Evolutionary conservation across 495 filamentous ascomycete genomes (phyloP).

Genomic region (Chaetomidium leptoderma): DNA sequence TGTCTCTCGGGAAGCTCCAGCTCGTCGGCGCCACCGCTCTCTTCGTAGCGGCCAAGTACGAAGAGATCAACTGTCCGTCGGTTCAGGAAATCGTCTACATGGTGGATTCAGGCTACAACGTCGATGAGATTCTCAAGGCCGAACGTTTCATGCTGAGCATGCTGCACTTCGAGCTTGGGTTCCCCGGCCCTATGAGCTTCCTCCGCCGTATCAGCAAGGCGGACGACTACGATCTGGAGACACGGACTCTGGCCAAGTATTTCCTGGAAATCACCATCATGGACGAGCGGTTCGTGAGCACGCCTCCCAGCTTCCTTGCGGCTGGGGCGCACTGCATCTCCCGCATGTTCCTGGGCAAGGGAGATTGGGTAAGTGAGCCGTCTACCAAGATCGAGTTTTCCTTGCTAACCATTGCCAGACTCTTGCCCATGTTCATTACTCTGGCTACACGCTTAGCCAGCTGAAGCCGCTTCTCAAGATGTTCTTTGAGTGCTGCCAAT

Average conservation of each 20-base stretch:
- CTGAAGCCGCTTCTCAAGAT: slow-evolving; percentile 68
- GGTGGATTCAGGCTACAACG: slow-evolving; percentile 86
- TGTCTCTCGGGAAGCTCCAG: slow-evolving; percentile 91
- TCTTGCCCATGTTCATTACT: slow-evolving; percentile 80
- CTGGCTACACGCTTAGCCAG: slow-evolving; percentile 83
- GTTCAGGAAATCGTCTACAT: slow-evolving; percentile 96
- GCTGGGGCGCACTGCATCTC: slow-evolving; percentile 92
- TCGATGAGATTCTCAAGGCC: slow-evolving; percentile 92
- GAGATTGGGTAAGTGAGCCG: slow-evolving; percentile 71
- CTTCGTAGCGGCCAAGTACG: slow-evolving; percentile 95
- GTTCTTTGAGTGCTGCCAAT: slow-evolving; percentile 82
- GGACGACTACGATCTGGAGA: slow-evolving; percentile 95
- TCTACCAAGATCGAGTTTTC: background rate
- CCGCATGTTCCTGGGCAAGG: slow-evolving; percentile 83
- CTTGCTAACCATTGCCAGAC: slow-evolving; percentile 52
- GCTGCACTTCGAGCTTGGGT: slow-evolving; percentile 90
- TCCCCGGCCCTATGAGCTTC: slow-evolving; percentile 98
- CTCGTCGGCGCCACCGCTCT: slow-evolving; percentile 94
- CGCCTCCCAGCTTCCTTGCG: slow-evolving; percentile 81
- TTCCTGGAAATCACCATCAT: slow-evolving; percentile 95
- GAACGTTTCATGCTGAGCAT: slow-evolving; percentile 97
- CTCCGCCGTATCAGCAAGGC: slow-evolving; percentile 95
- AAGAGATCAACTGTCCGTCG: slow-evolving; percentile 95
- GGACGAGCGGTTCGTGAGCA: slow-evolving; percentile 95
- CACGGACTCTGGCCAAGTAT: slow-evolving; percentile 93